phyloP scores from a whole-genome alignment of 371 early-diverging fungal species.

The Mucor saturninus region DNA sequence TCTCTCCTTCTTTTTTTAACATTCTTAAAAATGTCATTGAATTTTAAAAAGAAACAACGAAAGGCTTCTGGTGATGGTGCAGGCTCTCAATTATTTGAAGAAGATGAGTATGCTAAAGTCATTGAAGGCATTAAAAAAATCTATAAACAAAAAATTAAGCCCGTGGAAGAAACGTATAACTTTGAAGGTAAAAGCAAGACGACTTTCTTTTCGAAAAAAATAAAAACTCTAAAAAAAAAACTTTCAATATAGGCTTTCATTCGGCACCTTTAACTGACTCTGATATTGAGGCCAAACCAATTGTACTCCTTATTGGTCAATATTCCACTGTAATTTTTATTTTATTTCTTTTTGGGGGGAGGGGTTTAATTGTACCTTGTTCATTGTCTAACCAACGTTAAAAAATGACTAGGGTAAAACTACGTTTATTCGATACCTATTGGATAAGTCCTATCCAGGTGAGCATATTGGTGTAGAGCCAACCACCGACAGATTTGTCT shows the following conservation, averaged over 20 bases:
- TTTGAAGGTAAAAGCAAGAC: conserved; percentile 60
- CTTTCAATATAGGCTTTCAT: conserved; percentile 59
- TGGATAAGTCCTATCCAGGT: conserved; percentile 83
- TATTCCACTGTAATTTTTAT: conserved; percentile 68
- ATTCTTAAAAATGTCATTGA: conserved; percentile 11
- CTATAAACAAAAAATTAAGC: conserved; percentile 74
- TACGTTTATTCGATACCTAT: conserved; percentile 83
- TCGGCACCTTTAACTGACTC: conserved; percentile 77
- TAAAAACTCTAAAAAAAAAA: neutral
- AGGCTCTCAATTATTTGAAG: conserved; percentile 12
- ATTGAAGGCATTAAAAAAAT: conserved; percentile 69
- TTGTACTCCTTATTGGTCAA: conserved; percentile 84
- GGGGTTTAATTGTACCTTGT: neutral
- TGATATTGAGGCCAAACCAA: conserved; percentile 86
- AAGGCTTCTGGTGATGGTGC: neutral
- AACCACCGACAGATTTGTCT: conserved; percentile 86
- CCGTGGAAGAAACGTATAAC: conserved; percentile 75
- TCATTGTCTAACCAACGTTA: neutral
- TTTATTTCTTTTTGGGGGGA: neutral
- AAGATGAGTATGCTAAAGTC: conserved; percentile 62
- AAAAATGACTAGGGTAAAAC: conserved; percentile 69
- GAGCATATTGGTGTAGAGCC: conserved; percentile 88
- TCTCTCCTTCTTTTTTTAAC: neutral
- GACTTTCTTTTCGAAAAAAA: neutral
- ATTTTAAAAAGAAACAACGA: conserved; percentile 15